Conservation (phyloP, 2,329 filamentous ascomycete species). For the Cephalotrichum gorgonifer region DNA sequence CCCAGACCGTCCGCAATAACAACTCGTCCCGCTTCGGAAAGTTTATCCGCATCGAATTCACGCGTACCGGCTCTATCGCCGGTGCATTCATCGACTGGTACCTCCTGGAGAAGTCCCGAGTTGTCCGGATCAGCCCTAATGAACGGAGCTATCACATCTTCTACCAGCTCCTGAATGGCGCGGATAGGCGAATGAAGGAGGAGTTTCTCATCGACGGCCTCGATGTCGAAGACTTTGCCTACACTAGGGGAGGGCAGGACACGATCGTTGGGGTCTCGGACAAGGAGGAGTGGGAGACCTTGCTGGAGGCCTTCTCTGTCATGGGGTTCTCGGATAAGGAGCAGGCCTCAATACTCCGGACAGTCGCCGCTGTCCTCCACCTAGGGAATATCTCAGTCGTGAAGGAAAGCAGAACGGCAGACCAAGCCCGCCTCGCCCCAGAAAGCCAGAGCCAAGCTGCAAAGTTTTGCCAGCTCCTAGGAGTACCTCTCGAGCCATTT, state of each 20-base stretch:
- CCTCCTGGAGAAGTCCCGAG: conserved; percentile 92
- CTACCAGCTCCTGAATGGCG: conserved; percentile 86
- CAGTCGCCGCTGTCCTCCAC: conserved; percentile 84
- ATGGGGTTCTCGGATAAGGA: conserved; percentile 90
- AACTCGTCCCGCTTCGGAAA: conserved; percentile 98
- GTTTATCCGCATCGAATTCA: conserved; percentile 96
- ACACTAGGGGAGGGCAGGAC: conserved; percentile 86
- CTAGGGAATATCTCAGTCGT: conserved; percentile 83
- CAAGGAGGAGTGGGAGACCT: conserved; percentile 73
- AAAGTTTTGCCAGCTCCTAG: conserved; percentile 73
- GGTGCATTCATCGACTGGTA: conserved; percentile 99
- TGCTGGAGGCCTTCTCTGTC: conserved; percentile 86
- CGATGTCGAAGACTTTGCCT: conserved; percentile 78
- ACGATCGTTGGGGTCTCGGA: conserved; percentile 87
- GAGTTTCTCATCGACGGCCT: conserved; percentile 67
- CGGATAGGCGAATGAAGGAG: conserved; percentile 60
- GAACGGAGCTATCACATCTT: conserved; percentile 98
- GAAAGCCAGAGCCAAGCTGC: conserved; percentile 67
- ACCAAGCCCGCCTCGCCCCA: conserved; percentile 74
- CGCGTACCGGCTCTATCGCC: conserved; percentile 74
- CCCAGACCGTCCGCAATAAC: conserved; percentile 94
- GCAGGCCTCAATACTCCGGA: conserved; percentile 72
- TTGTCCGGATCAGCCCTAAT: conserved; percentile 75
- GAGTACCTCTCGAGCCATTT: conserved; percentile 76
- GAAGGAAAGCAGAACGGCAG: conserved; percentile 82